Conservation (phyloP, 371 early-diverging fungal species). For the Sporodiniella umbellata region DNA sequence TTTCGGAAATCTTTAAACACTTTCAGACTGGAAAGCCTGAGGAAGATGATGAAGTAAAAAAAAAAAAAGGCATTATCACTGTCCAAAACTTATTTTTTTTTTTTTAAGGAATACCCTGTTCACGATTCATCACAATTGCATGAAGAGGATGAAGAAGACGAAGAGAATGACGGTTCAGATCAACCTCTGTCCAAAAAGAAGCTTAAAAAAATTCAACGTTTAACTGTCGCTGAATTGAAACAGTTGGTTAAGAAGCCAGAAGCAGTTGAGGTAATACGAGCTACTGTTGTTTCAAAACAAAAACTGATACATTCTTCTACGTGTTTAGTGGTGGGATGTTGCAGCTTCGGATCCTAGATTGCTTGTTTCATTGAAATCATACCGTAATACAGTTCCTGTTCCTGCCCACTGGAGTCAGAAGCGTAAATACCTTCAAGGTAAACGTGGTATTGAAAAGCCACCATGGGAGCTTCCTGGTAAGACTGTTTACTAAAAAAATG, state of each 20-base stretch:
- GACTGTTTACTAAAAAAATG: background rate
- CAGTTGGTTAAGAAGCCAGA: conserved; percentile 90
- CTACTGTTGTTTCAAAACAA: background rate
- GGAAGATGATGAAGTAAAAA: conserved; percentile 30
- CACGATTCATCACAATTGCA: conserved; percentile 52
- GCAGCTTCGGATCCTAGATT: conserved; percentile 89
- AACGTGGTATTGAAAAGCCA: conserved; percentile 93
- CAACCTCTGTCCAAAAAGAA: conserved; percentile 51
- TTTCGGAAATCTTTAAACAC: conserved; percentile 43
- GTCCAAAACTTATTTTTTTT: background rate
- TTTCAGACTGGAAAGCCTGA: conserved; percentile 33
- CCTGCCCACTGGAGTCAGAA: conserved; percentile 97
- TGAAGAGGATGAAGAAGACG: conserved; percentile 20
- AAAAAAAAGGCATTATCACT: background rate
- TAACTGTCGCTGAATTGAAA: conserved; percentile 89
- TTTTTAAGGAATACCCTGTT: conserved; percentile 28
- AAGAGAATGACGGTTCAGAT: conserved; percentile 32
- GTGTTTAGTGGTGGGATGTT: conserved; percentile 66
- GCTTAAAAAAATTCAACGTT: conserved; percentile 36
- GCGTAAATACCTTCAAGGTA: conserved; percentile 93
- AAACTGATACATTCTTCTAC: background rate
- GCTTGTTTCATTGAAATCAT: conserved; percentile 87
- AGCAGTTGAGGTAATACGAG: conserved; percentile 80
- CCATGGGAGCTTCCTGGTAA: conserved; percentile 92
- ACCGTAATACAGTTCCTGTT: conserved; percentile 93